Conservation (phyloP, 768 basidiomycete species). For the Panus rudis region DNA sequence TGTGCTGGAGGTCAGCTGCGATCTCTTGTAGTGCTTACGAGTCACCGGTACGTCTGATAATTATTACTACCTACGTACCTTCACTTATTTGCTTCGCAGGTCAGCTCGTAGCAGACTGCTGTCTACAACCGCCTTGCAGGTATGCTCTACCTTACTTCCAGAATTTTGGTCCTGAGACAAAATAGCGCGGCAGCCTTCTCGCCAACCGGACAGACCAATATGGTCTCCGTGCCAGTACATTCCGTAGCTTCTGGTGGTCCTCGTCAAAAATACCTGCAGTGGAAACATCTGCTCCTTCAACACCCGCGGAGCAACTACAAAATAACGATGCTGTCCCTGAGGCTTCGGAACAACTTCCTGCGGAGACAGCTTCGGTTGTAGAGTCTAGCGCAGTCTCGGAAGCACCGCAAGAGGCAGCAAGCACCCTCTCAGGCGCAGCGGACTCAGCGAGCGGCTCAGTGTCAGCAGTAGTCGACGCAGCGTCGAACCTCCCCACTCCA, state of each 20-base stretch:
- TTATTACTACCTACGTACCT: too few relatives aligned
- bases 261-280: slow-evolving; percentile 8
- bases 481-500: slow-evolving; percentile 25
- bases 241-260: slow-evolving; percentile 15
- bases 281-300: neutral
- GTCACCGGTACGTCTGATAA: too few relatives aligned
- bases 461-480: neutral
- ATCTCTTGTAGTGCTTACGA: too few relatives aligned
- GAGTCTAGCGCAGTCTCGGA: slow-evolving; percentile 7
- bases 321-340: neutral
- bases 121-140: neutral
- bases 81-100: too few relatives aligned
- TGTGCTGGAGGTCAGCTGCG: too few relatives aligned
- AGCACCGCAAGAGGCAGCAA: slow-evolving; percentile 6
- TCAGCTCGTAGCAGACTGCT: too few relatives aligned
- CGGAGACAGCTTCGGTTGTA: slow-evolving; percentile 5
- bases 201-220: neutral
- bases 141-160: neutral
- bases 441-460: slow-evolving; percentile 4
- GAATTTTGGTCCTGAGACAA: neutral
- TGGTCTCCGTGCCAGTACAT: slow-evolving; percentile 4
- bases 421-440: slow-evolving; percentile 6
- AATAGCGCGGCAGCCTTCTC: slow-evolving; percentile 4
- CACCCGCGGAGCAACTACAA: slow-evolving; percentile 1
- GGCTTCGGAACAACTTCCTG: slow-evolving; percentile 7